These are phyloP conservation scores for Catenaria anguillulae DNA, from an alignment of 371 early-diverging fungal species.

Conservation along the genomic window DNA sequence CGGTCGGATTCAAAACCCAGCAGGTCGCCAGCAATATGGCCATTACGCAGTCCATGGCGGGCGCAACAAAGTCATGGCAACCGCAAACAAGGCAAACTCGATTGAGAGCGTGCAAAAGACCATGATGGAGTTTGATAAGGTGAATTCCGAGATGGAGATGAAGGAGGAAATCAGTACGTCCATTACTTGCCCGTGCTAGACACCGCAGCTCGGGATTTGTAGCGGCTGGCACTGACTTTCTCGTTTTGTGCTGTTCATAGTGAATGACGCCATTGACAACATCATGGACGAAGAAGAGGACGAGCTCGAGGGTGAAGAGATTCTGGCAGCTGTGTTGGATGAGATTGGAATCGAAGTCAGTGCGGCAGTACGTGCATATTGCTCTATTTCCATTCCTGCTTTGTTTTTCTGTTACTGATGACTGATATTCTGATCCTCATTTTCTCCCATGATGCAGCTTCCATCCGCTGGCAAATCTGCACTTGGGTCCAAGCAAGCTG, in stretches of 20 bases:
- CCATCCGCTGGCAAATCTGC: too few species aligned
- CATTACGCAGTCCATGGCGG: conserved; percentile 13
- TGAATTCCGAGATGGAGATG: conserved; percentile 19
- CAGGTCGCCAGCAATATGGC: background rate
- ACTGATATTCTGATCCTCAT: too few species aligned
- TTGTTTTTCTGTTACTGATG: too few species aligned
- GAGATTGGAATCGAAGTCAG: conserved; percentile 19
- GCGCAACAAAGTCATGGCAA: conserved; percentile 18
- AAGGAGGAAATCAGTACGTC: conserved; percentile 21
- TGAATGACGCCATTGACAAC: conserved; percentile 19
- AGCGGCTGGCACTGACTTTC: background rate
- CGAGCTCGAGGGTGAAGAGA: conserved; percentile 16
- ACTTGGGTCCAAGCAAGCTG: background rate
- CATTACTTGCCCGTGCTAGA: background rate
- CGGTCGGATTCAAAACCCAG: background rate
- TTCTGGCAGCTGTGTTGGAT: conserved; percentile 19
- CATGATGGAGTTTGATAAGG: conserved; percentile 14
- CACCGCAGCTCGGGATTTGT: background rate
- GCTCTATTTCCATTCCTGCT: background rate
- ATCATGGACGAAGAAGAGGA: conserved; percentile 16
- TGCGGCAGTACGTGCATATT: background rate
- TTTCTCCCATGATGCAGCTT: too few species aligned
- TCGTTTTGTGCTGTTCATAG: conserved; percentile 1
- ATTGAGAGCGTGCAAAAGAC: conserved; percentile 15
- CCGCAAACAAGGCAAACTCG: conserved; percentile 11